phyloP scores from a whole-genome alignment of 768 basidiomycete species.

The Tylopilus sp. region DNA sequence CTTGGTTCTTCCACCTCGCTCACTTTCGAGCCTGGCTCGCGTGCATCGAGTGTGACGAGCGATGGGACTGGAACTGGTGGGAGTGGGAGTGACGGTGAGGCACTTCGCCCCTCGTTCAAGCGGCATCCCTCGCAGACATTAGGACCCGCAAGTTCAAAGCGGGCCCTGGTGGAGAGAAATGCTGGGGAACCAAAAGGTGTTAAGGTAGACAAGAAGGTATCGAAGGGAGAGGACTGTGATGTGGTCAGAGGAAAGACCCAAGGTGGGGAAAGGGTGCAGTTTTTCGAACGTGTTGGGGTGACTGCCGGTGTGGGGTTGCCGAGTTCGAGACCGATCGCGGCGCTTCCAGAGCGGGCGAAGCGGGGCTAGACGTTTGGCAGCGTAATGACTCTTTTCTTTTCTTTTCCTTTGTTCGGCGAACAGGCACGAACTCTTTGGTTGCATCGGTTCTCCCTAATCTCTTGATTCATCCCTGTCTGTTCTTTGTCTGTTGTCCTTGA shows the following conservation, averaged over 20 bases:
- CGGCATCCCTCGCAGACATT: constrained; percentile 69
- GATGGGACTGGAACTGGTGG: constrained; percentile 32
- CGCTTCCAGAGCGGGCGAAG: constrained; percentile 31
- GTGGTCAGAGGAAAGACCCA: neutral
- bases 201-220: neutral
- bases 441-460: too few species aligned
- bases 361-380: constrained; percentile 9
- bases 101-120: constrained; percentile 65
- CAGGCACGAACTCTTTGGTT: neutral
- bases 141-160: constrained; percentile 56
- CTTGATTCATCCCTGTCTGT: too few species aligned
- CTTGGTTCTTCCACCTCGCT: constrained; percentile 9
- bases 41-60: constrained; percentile 30
- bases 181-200: constrained; percentile 17
- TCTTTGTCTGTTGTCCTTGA: neutral
- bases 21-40: constrained; percentile 24
- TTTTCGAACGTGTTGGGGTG: neutral
- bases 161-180: constrained; percentile 39
- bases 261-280: neutral
- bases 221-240: neutral
- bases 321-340: constrained; percentile 25
- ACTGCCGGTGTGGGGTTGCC: constrained; percentile 22
- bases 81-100: constrained; percentile 31
- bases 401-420: neutral
- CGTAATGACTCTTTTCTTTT: neutral